Percentiles rank a stretch among this genome's conserved stretches.
Conservation (phyloP, 805 yeast species). For the Starmera quercuum region DNA sequence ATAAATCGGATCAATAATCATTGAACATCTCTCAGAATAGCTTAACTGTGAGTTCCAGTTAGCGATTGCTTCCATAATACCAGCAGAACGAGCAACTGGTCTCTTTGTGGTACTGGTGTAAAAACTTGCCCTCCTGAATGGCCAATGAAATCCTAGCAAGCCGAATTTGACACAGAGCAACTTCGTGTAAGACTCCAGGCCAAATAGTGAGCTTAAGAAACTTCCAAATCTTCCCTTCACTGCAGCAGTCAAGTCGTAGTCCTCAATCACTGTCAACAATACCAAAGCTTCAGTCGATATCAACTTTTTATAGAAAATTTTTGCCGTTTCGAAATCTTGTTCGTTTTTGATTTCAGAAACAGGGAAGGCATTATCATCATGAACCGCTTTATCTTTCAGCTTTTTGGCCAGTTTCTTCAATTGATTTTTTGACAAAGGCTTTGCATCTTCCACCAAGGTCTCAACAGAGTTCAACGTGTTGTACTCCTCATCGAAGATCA, state of each 20-base stretch:
- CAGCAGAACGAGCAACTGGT: constrained; percentile 34
- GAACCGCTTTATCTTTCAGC: neutral
- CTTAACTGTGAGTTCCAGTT: constrained; percentile 26
- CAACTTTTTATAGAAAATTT: constrained; percentile 25
- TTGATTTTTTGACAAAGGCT: constrained; percentile 1
- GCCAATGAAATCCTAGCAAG: constrained; percentile 37
- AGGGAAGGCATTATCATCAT: neutral
- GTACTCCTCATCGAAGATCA: constrained; percentile 1
- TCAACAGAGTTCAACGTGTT: neutral
- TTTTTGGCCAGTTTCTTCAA: constrained; percentile 1
- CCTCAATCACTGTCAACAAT: constrained; percentile 27
- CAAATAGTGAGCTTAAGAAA: constrained; percentile 19
- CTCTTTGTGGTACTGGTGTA: constrained; percentile 29
- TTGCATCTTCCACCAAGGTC: constrained; percentile 1
- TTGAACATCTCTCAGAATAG: constrained; percentile 21
- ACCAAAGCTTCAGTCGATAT: constrained; percentile 33
- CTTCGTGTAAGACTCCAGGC: constrained; percentile 23
- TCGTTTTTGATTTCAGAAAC: neutral
- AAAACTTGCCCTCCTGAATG: constrained; percentile 32
- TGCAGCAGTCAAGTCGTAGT: constrained; percentile 30
- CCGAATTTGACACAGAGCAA: constrained; percentile 31
- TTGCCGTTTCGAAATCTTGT: constrained; percentile 1
- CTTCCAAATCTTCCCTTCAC: constrained; percentile 22
- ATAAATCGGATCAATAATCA: constrained; percentile 31
- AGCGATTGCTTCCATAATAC: constrained; percentile 28